phyloP scores from a whole-genome alignment of 495 filamentous ascomycete genomes.

The Penicillium herquei region DNA sequence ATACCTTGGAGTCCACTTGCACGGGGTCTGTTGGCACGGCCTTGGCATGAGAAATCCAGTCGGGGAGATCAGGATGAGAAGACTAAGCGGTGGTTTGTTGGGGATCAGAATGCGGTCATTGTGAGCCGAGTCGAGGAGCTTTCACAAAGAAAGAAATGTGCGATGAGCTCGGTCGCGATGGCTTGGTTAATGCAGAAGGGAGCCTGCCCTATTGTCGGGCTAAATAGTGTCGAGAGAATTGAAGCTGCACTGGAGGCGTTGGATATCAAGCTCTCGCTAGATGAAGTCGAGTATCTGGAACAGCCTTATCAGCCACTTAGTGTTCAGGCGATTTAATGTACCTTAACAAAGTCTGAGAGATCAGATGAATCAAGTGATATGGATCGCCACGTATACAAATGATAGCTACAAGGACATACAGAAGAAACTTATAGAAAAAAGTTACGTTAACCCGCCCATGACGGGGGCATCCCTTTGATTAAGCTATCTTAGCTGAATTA shows the following conservation, averaged over 20 bases:
- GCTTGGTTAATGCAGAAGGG: conserved; percentile 55
- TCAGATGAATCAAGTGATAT: too few relatives aligned
- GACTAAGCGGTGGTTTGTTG: conserved; percentile 19
- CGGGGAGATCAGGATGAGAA: conserved; percentile 18
- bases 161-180: conserved; percentile 59
- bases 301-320: conserved; percentile 52
- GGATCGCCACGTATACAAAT: too few relatives aligned
- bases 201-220: conserved; percentile 58
- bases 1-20: conserved; percentile 63
- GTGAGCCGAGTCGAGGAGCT: conserved; percentile 57
- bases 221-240: conserved; percentile 54
- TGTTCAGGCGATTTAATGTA: conserved; percentile 13
- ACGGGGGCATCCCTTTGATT: conserved; percentile 15
- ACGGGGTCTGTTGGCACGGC: conserved; percentile 52
- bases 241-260: conserved; percentile 52
- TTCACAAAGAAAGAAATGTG: conserved; percentile 53
- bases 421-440: neutral
- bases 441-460: conserved; percentile 12
- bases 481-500: conserved; percentile 25
- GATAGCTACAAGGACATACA: neutral
- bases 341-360: too few relatives aligned
- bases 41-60: conserved; percentile 24
- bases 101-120: conserved; percentile 39
- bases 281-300: conserved; percentile 59
- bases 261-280: conserved; percentile 47